Percentiles rank a stretch among this genome's conserved stretches.
Conservation (phyloP, 106 monocot species). For the Phalaenopsis aphrodite region DNA sequence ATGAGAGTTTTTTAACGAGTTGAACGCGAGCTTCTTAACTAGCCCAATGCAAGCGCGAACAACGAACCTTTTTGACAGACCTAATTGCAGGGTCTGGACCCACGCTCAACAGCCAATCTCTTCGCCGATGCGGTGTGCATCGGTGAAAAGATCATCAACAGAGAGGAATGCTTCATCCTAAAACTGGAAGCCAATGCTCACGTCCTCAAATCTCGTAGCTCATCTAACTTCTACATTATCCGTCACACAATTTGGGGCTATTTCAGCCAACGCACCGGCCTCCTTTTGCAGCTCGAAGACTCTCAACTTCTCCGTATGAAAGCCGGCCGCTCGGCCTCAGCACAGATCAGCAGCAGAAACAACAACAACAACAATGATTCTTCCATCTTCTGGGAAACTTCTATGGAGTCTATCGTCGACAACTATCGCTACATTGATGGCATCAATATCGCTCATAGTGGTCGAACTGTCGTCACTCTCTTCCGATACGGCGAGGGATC, state of each 20-base stretch:
- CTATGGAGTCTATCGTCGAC: slow-evolving; percentile 50
- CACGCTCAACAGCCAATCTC: slow-evolving; percentile 64
- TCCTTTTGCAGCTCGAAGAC: slow-evolving; percentile 81
- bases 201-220: slow-evolving; percentile 38
- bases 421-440: slow-evolving; percentile 81
- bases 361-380: slow-evolving; percentile 20
- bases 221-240: slow-evolving; percentile 41
- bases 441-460: slow-evolving; percentile 73
- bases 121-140: slow-evolving; percentile 81
- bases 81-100: slow-evolving; percentile 31
- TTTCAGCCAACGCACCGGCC: slow-evolving; percentile 86
- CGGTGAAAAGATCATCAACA: slow-evolving; percentile 74
- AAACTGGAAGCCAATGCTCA: slow-evolving; percentile 65
- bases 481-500: slow-evolving; percentile 82
- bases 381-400: slow-evolving; percentile 83
- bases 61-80: too few relatives aligned
- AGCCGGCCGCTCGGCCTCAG: slow-evolving; percentile 12
- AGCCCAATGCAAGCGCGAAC: too few relatives aligned
- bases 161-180: slow-evolving; percentile 84
- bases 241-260: slow-evolving; percentile 90
- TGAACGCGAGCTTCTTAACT: too few relatives aligned
- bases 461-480: slow-evolving; percentile 40
- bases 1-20: too few relatives aligned
- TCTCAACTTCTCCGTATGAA: slow-evolving; percentile 79
- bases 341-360: neutral